These are phyloP conservation scores for Penicillium verrucosum DNA, from an alignment of 2,329 filamentous ascomycete species.

Conservation along the genomic window DNA sequence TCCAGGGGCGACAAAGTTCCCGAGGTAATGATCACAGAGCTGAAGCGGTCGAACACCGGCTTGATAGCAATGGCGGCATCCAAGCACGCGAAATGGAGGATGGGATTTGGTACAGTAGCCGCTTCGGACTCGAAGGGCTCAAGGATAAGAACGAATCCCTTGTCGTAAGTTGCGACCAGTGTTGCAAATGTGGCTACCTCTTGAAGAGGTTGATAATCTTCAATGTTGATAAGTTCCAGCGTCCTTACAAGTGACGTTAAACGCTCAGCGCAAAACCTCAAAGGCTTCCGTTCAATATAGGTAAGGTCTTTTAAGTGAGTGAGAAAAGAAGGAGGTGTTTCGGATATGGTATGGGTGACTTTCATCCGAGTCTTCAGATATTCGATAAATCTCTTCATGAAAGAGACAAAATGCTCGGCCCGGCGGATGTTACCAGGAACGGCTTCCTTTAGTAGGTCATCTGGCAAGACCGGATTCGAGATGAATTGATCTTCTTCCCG, in stretches of 20 bases:
- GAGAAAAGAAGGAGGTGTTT: slow-evolving; percentile 91
- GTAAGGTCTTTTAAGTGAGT: slow-evolving; percentile 91
- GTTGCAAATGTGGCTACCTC: slow-evolving; percentile 98
- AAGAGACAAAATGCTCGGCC: slow-evolving; percentile 93
- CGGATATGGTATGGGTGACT: slow-evolving; percentile 93
- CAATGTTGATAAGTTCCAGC: slow-evolving; percentile 92
- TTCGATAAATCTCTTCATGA: slow-evolving; percentile 94
- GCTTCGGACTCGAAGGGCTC: slow-evolving; percentile 96
- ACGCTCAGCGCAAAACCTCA: slow-evolving; percentile 89
- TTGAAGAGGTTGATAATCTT: slow-evolving; percentile 94
- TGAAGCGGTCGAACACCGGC: slow-evolving; percentile 94
- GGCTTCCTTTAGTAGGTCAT: slow-evolving; percentile 91
- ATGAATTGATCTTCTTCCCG: slow-evolving; percentile 95
- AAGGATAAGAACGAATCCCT: slow-evolving; percentile 91
- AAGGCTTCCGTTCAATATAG: slow-evolving; percentile 93
- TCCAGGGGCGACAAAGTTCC: slow-evolving; percentile 95
- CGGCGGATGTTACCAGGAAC: slow-evolving; percentile 94
- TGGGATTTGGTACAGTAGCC: slow-evolving; percentile 90
- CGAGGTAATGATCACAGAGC: slow-evolving; percentile 96
- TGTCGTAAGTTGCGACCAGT: slow-evolving; percentile 92
- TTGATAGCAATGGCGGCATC: slow-evolving; percentile 98
- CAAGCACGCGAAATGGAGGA: slow-evolving; percentile 95
- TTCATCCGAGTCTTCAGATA: slow-evolving; percentile 99
- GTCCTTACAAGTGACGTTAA: slow-evolving; percentile 92
- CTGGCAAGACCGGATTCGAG: slow-evolving; percentile 89